phyloP scores from a whole-genome alignment of 2,329 filamentous ascomycete genomes.

The Fusarium sp. region DNA sequence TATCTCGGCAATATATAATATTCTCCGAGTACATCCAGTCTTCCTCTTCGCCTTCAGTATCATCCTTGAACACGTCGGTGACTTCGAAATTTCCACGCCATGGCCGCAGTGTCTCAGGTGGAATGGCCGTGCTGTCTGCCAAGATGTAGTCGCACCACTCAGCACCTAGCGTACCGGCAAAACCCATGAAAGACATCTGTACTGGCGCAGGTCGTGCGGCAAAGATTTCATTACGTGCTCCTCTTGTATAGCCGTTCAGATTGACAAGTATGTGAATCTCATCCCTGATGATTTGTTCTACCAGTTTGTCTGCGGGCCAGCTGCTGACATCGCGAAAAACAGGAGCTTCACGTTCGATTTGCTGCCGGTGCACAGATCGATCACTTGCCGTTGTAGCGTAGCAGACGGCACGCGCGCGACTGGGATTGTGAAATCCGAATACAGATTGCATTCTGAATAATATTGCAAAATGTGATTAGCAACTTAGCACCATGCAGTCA shows the following conservation, averaged over 20 bases:
- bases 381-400: slow-evolving; percentile 96
- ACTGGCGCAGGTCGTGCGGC: slow-evolving; percentile 94
- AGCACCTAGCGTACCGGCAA: slow-evolving; percentile 93
- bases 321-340: slow-evolving; percentile 89
- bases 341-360: slow-evolving; percentile 93
- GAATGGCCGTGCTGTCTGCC: slow-evolving; percentile 89
- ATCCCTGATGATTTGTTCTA: slow-evolving; percentile 88
- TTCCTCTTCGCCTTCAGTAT: slow-evolving; percentile 76
- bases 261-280: slow-evolving; percentile 96
- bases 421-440: slow-evolving; percentile 87
- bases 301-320: slow-evolving; percentile 87
- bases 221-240: slow-evolving; percentile 97
- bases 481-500: not conserved
- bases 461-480: slow-evolving; percentile 10
- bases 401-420: slow-evolving; percentile 85
- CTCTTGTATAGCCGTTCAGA: slow-evolving; percentile 96
- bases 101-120: slow-evolving; percentile 82
- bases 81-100: slow-evolving; percentile 81
- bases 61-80: slow-evolving; percentile 75
- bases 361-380: slow-evolving; percentile 86
- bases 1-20: slow-evolving; percentile 92
- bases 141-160: slow-evolving; percentile 99
- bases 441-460: slow-evolving; percentile 88
- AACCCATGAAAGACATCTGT: slow-evolving; percentile 99
- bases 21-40: slow-evolving; percentile 98